Evolutionary conservation across 495 filamentous ascomycete species (phyloP).

Genomic region (Podospora pseudoanserina): DNA sequence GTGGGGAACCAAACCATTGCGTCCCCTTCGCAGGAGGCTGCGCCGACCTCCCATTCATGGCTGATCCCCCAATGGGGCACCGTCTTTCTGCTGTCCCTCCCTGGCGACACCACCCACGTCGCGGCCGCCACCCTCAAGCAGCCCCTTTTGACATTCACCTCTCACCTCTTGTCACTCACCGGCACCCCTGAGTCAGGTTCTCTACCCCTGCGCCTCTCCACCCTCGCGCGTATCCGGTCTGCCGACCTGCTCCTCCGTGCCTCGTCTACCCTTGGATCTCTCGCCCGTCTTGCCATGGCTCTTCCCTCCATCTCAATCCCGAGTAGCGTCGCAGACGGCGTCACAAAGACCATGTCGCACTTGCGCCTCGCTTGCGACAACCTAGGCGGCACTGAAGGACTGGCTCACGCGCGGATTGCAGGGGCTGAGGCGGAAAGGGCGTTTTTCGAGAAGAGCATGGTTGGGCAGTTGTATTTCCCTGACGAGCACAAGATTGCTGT

Average conservation of each 20-base stretch:
- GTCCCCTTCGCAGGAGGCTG: conserved; percentile 12
- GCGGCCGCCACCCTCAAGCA: conserved; percentile 60
- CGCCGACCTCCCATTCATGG: conserved; percentile 79
- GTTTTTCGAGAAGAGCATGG: conserved; percentile 99
- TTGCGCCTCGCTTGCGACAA: conserved; percentile 71
- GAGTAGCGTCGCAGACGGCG: conserved; percentile 75
- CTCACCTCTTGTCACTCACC: conserved; percentile 84
- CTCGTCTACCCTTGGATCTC: conserved; percentile 87
- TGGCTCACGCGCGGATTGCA: conserved; percentile 77
- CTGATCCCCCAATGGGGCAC: conserved; percentile 97
- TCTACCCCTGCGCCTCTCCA: conserved; percentile 79
- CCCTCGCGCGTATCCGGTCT: conserved; percentile 75
- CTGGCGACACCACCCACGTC: conserved; percentile 39
- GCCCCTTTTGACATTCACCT: conserved; percentile 82
- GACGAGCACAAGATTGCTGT: conserved; percentile 99
- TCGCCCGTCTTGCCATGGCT: conserved; percentile 79
- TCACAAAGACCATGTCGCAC: conserved; percentile 72
- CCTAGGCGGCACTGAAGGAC: conserved; percentile 55
- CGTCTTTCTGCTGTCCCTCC: conserved; percentile 72
- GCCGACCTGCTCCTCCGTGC: conserved; percentile 85
- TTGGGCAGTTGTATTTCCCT: conserved; percentile 94
- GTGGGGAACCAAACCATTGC: conserved; percentile 56
- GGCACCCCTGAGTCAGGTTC: conserved; percentile 77
- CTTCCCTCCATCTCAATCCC: conserved; percentile 91
- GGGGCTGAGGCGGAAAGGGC: conserved; percentile 87